Evolutionary conservation across 805 yeast genomes (phyloP).

Genomic region (Candida maesae): DNA sequence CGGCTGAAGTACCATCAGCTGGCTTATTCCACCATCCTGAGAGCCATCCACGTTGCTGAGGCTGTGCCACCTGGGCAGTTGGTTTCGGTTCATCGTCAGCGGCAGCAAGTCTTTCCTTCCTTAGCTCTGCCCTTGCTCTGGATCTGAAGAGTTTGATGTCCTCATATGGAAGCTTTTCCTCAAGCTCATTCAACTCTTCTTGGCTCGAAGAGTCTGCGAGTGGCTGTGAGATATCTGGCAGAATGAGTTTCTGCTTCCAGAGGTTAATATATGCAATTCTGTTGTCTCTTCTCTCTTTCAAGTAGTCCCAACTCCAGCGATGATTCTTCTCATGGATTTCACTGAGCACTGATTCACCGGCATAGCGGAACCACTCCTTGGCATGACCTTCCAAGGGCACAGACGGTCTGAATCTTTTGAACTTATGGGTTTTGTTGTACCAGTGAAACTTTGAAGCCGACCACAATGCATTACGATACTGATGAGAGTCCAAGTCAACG

Average conservation of each 20-base stretch:
- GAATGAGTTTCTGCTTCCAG: slow-evolving; percentile 58
- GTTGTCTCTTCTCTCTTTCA: slow-evolving; percentile 67
- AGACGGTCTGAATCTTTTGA: slow-evolving; percentile 65
- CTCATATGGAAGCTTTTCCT: slow-evolving; percentile 60
- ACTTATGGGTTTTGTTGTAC: slow-evolving; percentile 71
- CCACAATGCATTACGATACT: slow-evolving; percentile 77
- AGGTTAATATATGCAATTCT: slow-evolving; percentile 61
- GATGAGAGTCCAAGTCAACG: slow-evolving; percentile 78
- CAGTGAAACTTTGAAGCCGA: slow-evolving; percentile 80
- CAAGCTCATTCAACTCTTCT: slow-evolving; percentile 46
- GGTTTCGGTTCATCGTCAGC: slow-evolving; percentile 13
- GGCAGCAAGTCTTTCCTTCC: slow-evolving; percentile 44
- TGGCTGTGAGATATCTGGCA: slow-evolving; percentile 29
- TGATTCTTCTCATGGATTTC: slow-evolving; percentile 80
- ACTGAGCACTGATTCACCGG: slow-evolving; percentile 67
- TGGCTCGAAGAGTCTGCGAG: slow-evolving; percentile 35
- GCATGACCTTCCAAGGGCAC: slow-evolving; percentile 56
- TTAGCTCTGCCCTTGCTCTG: slow-evolving; percentile 62
- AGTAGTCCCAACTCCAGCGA: slow-evolving; percentile 86
- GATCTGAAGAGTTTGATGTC: slow-evolving; percentile 85
- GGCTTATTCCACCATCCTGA: slow-evolving; percentile 55
- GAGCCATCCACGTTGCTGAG: slow-evolving; percentile 52
- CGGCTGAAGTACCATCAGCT: slow-evolving; percentile 23
- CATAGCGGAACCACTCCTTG: slow-evolving; percentile 74
- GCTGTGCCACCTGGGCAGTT: background rate